Base-by-base conservation (phyloP, 345 rosid species). In the Sisymbrium irio region DNA sequence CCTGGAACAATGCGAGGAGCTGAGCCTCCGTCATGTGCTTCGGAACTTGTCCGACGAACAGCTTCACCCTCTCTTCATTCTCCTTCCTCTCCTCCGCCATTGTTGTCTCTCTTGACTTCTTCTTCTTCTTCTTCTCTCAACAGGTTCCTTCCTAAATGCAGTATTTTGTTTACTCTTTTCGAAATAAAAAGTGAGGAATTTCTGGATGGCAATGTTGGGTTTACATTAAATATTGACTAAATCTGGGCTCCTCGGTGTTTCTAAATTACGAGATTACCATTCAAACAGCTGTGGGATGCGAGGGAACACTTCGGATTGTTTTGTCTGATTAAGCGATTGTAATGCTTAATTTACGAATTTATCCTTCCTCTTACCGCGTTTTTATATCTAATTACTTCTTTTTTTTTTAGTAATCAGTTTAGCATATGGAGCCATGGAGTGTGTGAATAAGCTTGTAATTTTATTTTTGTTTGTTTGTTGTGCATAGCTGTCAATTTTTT, bases 41-140 rank as follows among this genome's bases (percentile, higher is more conserved):
- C 17, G 99, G 99, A 37, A 95, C 97, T 83, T 95, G 99, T 79
- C 99, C 99, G 15, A 95, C 97, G 82, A 95, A 95, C 58, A 92
- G 82, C 89, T 95, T 95, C 44, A 95, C 99, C 83, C 86, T 87
- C 68, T 88, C 97, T 68, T 88, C 96, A 61, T 69, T 74, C 66
- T 71, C 88, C 77, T 72, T 71, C 70, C 66, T 62, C 66, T 19
- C 83, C 88, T 85, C 95, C 89, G 87, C 89, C 91, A 83, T 85
- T 82, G 79, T 80, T 78, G 79, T 79, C 60, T 55, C 39, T 54
- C 59, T 54, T 30, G 33, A 30, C 84, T 41, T 49, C 37, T 1
- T 53, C 54, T 7, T 40, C 15, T 22, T 32, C 44, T 11, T 7
- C 15, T 28, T 65, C 62, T 67, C 55, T 73, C 40, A 39, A 13